Evolutionary conservation across 306 rosid species (phyloP), one percentile per base, ranked within the genome.

Genomic region (Cicer yamashitae): DNA sequence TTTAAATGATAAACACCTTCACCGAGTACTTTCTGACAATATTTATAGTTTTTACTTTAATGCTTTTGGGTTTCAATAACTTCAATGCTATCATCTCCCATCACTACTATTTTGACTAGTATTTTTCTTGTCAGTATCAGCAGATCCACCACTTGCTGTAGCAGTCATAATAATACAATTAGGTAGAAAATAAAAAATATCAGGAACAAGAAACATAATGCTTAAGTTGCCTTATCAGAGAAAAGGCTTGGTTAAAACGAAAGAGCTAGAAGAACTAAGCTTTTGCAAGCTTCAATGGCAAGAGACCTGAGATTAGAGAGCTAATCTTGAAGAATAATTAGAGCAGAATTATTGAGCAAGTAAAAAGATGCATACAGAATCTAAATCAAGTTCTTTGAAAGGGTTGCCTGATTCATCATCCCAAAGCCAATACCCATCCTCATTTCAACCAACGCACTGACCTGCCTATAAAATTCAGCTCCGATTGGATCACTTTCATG

Each of bases 291-390:
- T 56, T 56, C 61, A 56, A 38, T 62, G 47, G 20, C 2, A 2
- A 62, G 68, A 34, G 68, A 38, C 68, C 37, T n/a, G 8, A 13
- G 68, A 38, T 38, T 47, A 11, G 50, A 47, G 13, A 62, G 47
- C 68, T 6, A 37, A 37, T 10, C 45, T 37, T 37, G 45, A n/a
- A 38, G 46, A 61, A 37, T 43, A 38, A 38, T 38, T 61, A 38
- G 46, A 10, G 12, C 22, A 61, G 39, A 37, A 30, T 30, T 38
- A 38, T 61, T 38, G 46, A 61, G 67, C 45, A n/a, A 37, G 44
- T 12, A 6, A 39, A 11, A 61, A 61, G 8, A 38, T 30, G 34
- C 34, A 30, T 30, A 37, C 37, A 61, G 7, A 45, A 44, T 40
- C 72, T 22, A 45, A 20, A 11, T 44, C 50, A 7, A 44, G 40